Conservation (phyloP, 2,329 filamentous ascomycete genomes). For the Hypocrella siamensis region DNA sequence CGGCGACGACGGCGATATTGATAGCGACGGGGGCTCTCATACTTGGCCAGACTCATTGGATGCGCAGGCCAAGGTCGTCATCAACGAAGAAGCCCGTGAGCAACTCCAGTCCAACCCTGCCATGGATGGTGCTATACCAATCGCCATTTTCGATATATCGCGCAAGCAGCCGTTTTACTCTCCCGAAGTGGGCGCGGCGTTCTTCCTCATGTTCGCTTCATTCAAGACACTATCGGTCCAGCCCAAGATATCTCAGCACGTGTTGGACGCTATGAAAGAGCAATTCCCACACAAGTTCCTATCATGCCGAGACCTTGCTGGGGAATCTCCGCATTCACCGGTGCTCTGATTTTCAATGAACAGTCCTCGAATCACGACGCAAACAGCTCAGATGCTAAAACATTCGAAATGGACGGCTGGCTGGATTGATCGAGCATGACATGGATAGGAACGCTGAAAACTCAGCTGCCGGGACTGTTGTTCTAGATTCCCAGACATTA, state of each 20-base stretch:
- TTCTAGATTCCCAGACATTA: too few relatives aligned
- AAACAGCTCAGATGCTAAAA: too few relatives aligned
- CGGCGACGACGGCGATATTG: slow-evolving; percentile 31
- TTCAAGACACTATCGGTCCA: slow-evolving; percentile 55
- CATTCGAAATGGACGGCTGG: too few relatives aligned
- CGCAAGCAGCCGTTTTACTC: slow-evolving; percentile 62
- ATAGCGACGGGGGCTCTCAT: slow-evolving; percentile 24
- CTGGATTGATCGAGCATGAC: too few relatives aligned
- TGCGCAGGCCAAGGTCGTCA: slow-evolving; percentile 26
- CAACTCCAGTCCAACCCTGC: slow-evolving; percentile 62
- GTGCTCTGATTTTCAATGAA: too few relatives aligned
- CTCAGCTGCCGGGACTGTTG: too few relatives aligned
- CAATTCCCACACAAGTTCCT: slow-evolving; percentile 28
- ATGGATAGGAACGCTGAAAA: too few relatives aligned
- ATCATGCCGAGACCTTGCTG: not conserved
- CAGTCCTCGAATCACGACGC: too few relatives aligned
- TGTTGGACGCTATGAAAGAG: slow-evolving; percentile 48
- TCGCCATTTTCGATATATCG: slow-evolving; percentile 79
- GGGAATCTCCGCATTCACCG: too few relatives aligned
- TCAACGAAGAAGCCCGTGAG: slow-evolving; percentile 27
- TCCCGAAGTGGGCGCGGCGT: slow-evolving; percentile 50
- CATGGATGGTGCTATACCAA: slow-evolving; percentile 81
- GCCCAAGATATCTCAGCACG: slow-evolving; percentile 53
- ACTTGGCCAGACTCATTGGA: slow-evolving; percentile 29
- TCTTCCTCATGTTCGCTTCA: slow-evolving; percentile 63